Evolutionary conservation across 2,329 filamentous ascomycete species (phyloP).

Genomic region (Aspergillus fijiensis): DNA sequence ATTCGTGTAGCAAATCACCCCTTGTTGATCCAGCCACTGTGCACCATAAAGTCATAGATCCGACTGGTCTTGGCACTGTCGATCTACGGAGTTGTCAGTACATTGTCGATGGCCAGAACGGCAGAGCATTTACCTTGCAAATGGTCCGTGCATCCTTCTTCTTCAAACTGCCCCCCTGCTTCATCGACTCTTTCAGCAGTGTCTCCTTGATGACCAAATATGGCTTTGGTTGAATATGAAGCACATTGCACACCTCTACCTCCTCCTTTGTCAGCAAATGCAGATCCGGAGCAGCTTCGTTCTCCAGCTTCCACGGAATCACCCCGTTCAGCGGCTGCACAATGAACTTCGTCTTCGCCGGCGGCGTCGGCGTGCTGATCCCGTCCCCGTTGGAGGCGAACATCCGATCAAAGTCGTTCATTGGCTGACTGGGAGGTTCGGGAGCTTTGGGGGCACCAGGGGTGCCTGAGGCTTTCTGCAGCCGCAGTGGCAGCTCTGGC

Average conservation of each 20-base stretch:
- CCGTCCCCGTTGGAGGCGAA: conserved; percentile 52
- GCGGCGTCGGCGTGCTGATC: conserved; percentile 36
- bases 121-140: conserved; percentile 53
- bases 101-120: neutral
- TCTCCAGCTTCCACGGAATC: conserved; percentile 62
- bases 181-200: conserved; percentile 85
- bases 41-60: conserved; percentile 93
- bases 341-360: conserved; percentile 53
- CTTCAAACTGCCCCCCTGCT: conserved; percentile 82
- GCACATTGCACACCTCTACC: conserved; percentile 76
- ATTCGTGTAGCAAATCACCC: conserved; percentile 50
- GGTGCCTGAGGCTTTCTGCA: conserved; percentile 43
- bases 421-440: conserved; percentile 34
- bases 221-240: conserved; percentile 87
- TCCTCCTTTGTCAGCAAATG: conserved; percentile 86
- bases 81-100: conserved; percentile 49
- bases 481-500: conserved; percentile 70
- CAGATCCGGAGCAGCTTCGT: conserved; percentile 72
- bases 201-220: conserved; percentile 94
- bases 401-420: conserved; percentile 56
- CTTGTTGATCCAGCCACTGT: conserved; percentile 88
- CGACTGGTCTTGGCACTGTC: conserved; percentile 81
- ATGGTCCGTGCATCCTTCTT: conserved; percentile 92
- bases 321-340: conserved; percentile 49
- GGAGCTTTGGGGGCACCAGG: conserved; percentile 30